Conservation (phyloP, 2,329 filamentous ascomycete species). For the Beauveria australis region DNA sequence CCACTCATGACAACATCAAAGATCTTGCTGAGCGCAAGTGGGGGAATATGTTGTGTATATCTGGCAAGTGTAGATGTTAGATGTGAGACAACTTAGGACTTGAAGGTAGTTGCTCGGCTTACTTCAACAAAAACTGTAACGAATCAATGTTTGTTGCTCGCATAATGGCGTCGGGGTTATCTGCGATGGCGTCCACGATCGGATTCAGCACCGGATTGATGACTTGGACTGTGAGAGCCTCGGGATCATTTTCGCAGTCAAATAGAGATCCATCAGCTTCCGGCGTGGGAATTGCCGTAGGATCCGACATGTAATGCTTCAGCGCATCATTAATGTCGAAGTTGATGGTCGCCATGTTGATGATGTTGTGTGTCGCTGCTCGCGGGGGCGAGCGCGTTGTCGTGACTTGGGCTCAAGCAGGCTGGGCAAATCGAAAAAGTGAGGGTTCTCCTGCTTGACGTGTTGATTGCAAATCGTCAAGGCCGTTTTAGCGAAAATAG, state of each 20-base stretch:
- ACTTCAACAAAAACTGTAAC: conserved; percentile 94
- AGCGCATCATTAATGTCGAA: conserved; percentile 97
- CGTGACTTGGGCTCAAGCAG: conserved; percentile 4
- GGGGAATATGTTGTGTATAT: conserved; percentile 70
- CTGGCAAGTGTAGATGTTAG: conserved; percentile 40
- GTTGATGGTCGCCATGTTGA: conserved; percentile 62
- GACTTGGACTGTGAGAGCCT: conserved; percentile 67
- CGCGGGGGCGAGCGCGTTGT: conserved; percentile 15
- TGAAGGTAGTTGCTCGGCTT: conserved; percentile 30
- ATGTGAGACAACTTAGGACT: conserved; percentile 9
- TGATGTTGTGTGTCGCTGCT: conserved; percentile 16
- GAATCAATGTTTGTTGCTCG: conserved; percentile 79
- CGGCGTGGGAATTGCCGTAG: conserved; percentile 69
- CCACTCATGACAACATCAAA: conserved; percentile 86
- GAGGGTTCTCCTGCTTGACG: neutral
- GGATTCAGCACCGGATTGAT: conserved; percentile 83
- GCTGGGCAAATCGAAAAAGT: neutral
- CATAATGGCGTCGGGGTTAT: conserved; percentile 81
- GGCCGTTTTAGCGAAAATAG: neutral
- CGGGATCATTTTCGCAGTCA: conserved; percentile 88
- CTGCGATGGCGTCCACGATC: conserved; percentile 85
- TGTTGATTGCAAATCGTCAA: neutral
- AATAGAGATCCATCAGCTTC: conserved; percentile 77
- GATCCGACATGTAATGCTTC: conserved; percentile 95
- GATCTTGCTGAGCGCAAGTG: conserved; percentile 80